Evolutionary conservation across 495 filamentous ascomycete genomes (phyloP).

Genomic region (Bathelium albidoporum): DNA sequence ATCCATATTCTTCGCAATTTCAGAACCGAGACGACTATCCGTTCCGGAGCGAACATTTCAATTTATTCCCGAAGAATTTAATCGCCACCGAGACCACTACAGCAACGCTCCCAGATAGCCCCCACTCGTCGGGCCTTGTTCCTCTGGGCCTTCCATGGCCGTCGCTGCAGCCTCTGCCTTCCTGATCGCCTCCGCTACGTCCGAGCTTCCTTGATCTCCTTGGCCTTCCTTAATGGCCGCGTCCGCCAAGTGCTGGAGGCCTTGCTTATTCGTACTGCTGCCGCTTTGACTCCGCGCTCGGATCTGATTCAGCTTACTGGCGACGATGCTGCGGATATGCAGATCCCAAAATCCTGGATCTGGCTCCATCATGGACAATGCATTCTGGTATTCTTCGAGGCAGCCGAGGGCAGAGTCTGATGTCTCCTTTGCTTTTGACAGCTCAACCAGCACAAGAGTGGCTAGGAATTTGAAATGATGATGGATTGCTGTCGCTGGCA

Average conservation of each 20-base stretch:
- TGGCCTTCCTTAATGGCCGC: constrained; percentile 7
- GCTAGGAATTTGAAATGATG: not conserved
- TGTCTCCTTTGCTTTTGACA: not conserved
- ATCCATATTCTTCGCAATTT: too few species aligned
- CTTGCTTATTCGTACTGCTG: not conserved
- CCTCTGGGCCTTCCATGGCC: not conserved
- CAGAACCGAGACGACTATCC: too few species aligned
- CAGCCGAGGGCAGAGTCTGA: not conserved
- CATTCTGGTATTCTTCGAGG: not conserved
- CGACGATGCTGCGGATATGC: not conserved
- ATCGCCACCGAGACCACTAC: not conserved
- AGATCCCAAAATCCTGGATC: not conserved
- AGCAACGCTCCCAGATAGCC: not conserved
- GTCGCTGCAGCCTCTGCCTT: not conserved
- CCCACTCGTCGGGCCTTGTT: not conserved
- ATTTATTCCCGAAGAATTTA: not conserved
- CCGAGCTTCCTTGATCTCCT: not conserved
- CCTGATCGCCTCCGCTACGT: not conserved
- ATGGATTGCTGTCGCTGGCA: not conserved
- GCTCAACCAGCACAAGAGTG: not conserved
- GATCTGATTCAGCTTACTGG: not conserved
- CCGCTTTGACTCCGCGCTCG: not conserved
- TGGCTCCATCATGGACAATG: not conserved
- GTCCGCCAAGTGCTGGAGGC: constrained; percentile 8
- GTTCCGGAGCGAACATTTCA: too few species aligned